Percentiles rank a stretch among this genome's conserved stretches.
Conservation (phyloP, 345 rosid species). For the Brassica carinata region DNA sequence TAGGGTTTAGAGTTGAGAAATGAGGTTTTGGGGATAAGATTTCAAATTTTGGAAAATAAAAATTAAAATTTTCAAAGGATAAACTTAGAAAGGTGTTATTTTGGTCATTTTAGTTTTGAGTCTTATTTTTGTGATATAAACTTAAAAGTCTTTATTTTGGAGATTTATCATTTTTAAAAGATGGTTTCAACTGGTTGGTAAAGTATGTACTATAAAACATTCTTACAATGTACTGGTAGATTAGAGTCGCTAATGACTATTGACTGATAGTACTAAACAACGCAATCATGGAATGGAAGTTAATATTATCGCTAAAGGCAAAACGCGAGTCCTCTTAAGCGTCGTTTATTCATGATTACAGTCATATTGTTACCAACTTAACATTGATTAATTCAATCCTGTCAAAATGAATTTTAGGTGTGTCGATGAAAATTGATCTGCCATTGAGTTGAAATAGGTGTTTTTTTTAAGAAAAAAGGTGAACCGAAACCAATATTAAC, state of each 20-base stretch:
- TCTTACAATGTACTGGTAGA: background rate
- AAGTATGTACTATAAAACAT: background rate
- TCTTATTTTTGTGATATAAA: too few relatives aligned
- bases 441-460: background rate
- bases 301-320: background rate
- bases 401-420: background rate
- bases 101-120: too few relatives aligned
- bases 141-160: too few relatives aligned
- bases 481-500: background rate
- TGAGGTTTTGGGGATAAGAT: too few relatives aligned
- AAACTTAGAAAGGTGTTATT: too few relatives aligned
- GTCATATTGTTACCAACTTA: background rate
- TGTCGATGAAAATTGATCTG: background rate
- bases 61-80: too few relatives aligned
- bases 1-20: too few relatives aligned
- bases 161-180: too few relatives aligned
- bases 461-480: background rate
- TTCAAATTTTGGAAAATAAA: too few relatives aligned
- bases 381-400: background rate
- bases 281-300: slow-evolving; percentile 19
- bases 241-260: background rate
- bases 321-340: background rate
- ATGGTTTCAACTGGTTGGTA: slow-evolving; percentile 1
- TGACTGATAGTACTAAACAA: background rate
- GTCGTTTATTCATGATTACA: background rate